Conservation (phyloP, 192 early-diverging fungal genomes). For the Phlyctochytrium bullatum region DNA sequence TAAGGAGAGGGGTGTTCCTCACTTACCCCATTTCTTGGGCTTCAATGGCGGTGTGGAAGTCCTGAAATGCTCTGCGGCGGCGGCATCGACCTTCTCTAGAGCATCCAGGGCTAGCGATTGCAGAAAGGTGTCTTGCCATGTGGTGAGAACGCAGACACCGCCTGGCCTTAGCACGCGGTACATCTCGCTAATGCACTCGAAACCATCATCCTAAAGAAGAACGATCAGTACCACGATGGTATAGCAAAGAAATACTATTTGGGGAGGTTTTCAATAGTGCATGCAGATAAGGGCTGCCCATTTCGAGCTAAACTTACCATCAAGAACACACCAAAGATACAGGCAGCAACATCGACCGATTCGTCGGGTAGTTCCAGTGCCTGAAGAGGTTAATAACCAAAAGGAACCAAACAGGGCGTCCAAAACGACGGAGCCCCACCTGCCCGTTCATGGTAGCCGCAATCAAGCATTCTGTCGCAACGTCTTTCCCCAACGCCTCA, state of each 20-base stretch:
- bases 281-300: no score
- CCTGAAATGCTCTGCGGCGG: background rate
- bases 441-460: conserved; percentile 2
- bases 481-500: background rate
- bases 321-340: conserved; percentile 18
- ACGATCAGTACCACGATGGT: background rate
- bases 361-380: conserved; percentile 2
- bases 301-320: conserved; percentile 21
- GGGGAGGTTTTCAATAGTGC: no score
- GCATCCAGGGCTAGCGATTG: conserved; percentile 1
- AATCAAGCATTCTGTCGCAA: background rate
- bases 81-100: conserved; percentile 2
- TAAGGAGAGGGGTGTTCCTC: no score
- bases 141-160: conserved; percentile 15
- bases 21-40: background rate
- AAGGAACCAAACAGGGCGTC: background rate
- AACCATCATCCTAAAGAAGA: conserved; percentile 7
- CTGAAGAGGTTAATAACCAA: background rate
- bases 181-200: conserved; percentile 14
- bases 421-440: background rate
- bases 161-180: conserved; percentile 14
- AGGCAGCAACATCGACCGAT: conserved; percentile 4
- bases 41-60: conserved; percentile 2
- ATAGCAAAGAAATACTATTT: no score
- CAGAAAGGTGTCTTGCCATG: conserved; percentile 10